A percentile compares a stretch with the other conserved stretches of the same genome.
Conservation (phyloP, 495 filamentous ascomycete genomes). For the Annulohypoxylon maeteangense region DNA sequence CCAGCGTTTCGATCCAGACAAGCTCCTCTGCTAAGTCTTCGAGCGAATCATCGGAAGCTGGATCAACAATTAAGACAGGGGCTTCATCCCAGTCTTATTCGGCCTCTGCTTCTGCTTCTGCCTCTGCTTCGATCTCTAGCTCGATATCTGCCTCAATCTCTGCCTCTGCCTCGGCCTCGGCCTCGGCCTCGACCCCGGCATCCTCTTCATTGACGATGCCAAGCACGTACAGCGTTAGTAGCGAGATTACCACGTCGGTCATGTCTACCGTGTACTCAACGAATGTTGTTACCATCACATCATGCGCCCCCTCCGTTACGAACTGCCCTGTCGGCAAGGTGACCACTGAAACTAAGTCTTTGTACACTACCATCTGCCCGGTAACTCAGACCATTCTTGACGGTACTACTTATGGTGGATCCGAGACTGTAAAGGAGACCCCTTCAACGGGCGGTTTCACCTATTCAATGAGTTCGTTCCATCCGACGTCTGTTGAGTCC, state of each 20-base stretch:
- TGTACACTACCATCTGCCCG: constrained; percentile 59
- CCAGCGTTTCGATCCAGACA: neutral
- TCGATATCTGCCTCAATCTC: too few relatives aligned
- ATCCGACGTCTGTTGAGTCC: constrained; percentile 4
- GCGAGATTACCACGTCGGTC: constrained; percentile 45
- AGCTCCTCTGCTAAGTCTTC: constrained; percentile 7
- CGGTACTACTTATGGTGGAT: constrained; percentile 43
- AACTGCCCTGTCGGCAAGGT: constrained; percentile 63
- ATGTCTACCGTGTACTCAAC: constrained; percentile 48
- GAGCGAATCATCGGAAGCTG: constrained; percentile 10
- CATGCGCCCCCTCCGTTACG: constrained; percentile 64
- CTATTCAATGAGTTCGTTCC: constrained; percentile 17
- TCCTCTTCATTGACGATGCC: constrained; percentile 37
- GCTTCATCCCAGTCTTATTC: constrained; percentile 17
- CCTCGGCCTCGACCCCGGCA: neutral
- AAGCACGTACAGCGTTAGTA: constrained; percentile 47
- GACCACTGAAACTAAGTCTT: constrained; percentile 49
- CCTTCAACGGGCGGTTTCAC: neutral
- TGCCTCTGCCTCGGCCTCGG: constrained; percentile 4
- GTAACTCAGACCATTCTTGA: constrained; percentile 50
- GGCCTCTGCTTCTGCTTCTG: too few relatives aligned
- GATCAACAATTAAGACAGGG: constrained; percentile 19
- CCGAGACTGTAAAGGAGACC: constrained; percentile 1
- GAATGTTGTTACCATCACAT: constrained; percentile 59
- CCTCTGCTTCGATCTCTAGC: too few relatives aligned